phyloP scores from a whole-genome alignment of 371 early-diverging fungal species.

The Mucor saturninus region DNA sequence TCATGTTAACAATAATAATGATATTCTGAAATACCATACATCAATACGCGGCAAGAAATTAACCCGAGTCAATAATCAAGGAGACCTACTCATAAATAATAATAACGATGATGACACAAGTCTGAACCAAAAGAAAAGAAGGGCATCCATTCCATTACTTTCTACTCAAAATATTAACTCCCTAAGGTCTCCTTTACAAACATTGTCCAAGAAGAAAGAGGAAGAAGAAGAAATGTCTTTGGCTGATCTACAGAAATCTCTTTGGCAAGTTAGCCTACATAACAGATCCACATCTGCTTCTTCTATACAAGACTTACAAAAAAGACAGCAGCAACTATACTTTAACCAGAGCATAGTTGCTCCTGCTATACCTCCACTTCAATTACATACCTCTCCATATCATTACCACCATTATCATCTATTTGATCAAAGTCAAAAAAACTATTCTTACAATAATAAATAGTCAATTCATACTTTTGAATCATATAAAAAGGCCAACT shows the following conservation, averaged over 20 bases:
- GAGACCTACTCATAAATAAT: background rate
- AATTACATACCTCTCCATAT: no score
- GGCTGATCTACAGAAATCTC: conserved; percentile 39
- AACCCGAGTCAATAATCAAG: conserved; percentile 1
- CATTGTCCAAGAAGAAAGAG: conserved; percentile 19
- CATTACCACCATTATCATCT: conserved; percentile 1
- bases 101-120: no score
- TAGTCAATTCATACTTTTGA: background rate
- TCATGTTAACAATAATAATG: conserved; percentile 6
- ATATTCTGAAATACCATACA: conserved; percentile 33
- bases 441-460: background rate
- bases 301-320: conserved; percentile 32
- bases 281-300: conserved; percentile 34
- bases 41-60: conserved; percentile 38
- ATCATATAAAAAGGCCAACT: no score
- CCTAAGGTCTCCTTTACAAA: conserved; percentile 14
- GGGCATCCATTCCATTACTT: conserved; percentile 17
- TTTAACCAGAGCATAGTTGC: conserved; percentile 27
- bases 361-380: conserved; percentile 37
- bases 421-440: background rate
- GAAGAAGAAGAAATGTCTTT: conserved; percentile 45
- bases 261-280: conserved; percentile 23
- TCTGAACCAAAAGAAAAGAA: background rate
- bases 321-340: conserved; percentile 8
- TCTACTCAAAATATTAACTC: conserved; percentile 1